Percentiles rank a stretch among this genome's conserved stretches.
Evolutionary conservation across 176 grass and related monocot species (phyloP).

Genomic region (Ensete glaucum): DNA sequence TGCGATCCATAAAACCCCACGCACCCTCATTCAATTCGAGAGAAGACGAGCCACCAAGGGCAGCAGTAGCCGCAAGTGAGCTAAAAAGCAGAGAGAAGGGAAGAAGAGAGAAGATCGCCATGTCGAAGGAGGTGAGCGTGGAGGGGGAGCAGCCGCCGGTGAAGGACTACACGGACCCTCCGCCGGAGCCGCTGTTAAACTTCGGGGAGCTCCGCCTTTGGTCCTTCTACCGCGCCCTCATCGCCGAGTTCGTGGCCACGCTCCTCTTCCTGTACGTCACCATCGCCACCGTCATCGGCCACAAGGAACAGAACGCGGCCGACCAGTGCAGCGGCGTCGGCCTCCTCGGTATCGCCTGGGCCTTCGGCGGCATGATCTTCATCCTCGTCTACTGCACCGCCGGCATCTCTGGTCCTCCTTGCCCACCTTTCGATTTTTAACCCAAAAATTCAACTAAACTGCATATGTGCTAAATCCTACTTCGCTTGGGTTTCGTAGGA

Average conservation of each 20-base stretch:
- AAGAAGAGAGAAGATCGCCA: background rate
- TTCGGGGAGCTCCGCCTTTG: background rate
- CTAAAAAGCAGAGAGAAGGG: no score
- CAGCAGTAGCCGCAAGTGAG: background rate
- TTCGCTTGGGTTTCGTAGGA: background rate
- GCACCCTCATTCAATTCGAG: background rate
- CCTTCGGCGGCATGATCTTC: constrained; percentile 99
- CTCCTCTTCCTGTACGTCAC: constrained; percentile 17
- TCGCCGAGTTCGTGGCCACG: constrained; percentile 15
- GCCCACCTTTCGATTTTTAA: background rate
- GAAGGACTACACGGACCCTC: constrained; percentile 8
- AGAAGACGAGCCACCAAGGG: background rate
- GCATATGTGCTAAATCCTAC: background rate
- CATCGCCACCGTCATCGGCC: constrained; percentile 13
- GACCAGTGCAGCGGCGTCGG: constrained; percentile 65
- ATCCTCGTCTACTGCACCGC: constrained; percentile 98
- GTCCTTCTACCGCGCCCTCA: constrained; percentile 13
- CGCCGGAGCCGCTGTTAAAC: constrained; percentile 2
- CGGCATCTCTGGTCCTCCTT: constrained; percentile 54
- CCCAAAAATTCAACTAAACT: background rate
- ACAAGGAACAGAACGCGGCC: constrained; percentile 3
- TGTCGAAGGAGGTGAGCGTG: constrained; percentile 14
- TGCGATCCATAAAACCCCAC: background rate
- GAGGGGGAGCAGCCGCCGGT: background rate
- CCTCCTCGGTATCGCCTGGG: constrained; percentile 89